A percentile compares a stretch with the other conserved stretches of the same genome.
phyloP scores from a whole-genome alignment of 306 rosid genomes.

The Prinsepia uniflora region DNA sequence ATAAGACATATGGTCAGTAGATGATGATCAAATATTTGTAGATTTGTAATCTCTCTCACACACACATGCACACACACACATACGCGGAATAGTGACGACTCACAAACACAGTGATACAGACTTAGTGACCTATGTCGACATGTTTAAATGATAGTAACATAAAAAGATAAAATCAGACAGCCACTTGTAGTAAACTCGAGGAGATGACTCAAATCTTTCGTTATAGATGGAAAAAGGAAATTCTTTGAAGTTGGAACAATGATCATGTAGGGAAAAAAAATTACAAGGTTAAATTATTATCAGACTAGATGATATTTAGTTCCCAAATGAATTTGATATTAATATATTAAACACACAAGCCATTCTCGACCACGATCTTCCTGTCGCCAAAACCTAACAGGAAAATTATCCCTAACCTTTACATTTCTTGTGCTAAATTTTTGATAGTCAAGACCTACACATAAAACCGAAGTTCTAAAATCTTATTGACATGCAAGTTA shows the following conservation, averaged over 20 bases:
- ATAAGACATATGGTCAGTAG: not conserved
- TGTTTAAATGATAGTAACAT: not conserved
- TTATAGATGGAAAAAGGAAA: not conserved
- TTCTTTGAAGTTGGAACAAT: not conserved
- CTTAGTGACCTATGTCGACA: not conserved
- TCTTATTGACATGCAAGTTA: no score
- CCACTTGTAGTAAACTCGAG: not conserved
- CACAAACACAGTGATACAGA: not conserved
- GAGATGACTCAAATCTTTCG: not conserved
- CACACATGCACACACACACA: no score
- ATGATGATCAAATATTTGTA: not conserved
- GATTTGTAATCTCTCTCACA: constrained; percentile 5
- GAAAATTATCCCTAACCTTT: no score
- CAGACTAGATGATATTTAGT: not conserved
- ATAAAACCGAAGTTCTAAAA: no score
- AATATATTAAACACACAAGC: no score
- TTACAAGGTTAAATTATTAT: no score
- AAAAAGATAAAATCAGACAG: not conserved
- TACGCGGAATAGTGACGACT: not conserved
- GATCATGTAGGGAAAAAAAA: no score
- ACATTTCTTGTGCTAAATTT: no score
- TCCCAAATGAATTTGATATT: no score
- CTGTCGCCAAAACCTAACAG: not conserved
- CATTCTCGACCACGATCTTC: not conserved
- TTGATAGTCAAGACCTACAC: no score